Percentiles rank a stretch among this genome's conserved stretches.
Evolutionary conservation across 352 stramenopile species (phyloP).

Genomic region (Phytophthora fragariae): DNA sequence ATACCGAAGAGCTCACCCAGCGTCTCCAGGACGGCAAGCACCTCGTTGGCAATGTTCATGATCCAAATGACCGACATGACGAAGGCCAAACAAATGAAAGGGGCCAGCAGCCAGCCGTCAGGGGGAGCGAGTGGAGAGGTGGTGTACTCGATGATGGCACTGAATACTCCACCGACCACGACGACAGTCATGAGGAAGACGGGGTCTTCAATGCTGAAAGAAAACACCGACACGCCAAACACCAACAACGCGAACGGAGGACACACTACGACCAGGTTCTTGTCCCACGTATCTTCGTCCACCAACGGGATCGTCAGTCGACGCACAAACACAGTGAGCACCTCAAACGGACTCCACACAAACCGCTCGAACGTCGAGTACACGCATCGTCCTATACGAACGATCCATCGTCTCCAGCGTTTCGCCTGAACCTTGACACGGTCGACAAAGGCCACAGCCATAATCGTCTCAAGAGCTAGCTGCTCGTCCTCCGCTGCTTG

Average conservation of each 20-base stretch:
- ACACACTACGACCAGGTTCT: slow-evolving; percentile 71
- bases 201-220: slow-evolving; percentile 53
- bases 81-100: slow-evolving; percentile 79
- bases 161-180: slow-evolving; percentile 52
- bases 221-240: slow-evolving; percentile 62
- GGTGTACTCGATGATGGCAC: slow-evolving; percentile 52
- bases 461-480: slow-evolving; percentile 24
- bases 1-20: slow-evolving; percentile 80
- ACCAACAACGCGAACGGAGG: slow-evolving; percentile 69
- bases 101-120: slow-evolving; percentile 51
- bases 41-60: slow-evolving; percentile 87
- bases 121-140: slow-evolving; percentile 58
- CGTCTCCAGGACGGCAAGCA: slow-evolving; percentile 76
- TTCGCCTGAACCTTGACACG: slow-evolving; percentile 32
- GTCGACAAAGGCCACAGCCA: slow-evolving; percentile 25
- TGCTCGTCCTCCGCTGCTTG: slow-evolving; percentile 30
- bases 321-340: slow-evolving; percentile 70
- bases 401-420: slow-evolving; percentile 28
- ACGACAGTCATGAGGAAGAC: slow-evolving; percentile 58
- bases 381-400: slow-evolving; percentile 24
- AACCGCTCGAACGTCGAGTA: slow-evolving; percentile 51
- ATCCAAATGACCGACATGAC: slow-evolving; percentile 90
- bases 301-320: slow-evolving; percentile 81
- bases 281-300: slow-evolving; percentile 85
- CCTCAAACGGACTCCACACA: slow-evolving; percentile 79